Percentiles rank a stretch among this genome's conserved stretches.
These are phyloP conservation scores for Dactylellina leptospora DNA, from an alignment of 2,329 filamentous ascomycete species.

Conservation along the genomic window DNA sequence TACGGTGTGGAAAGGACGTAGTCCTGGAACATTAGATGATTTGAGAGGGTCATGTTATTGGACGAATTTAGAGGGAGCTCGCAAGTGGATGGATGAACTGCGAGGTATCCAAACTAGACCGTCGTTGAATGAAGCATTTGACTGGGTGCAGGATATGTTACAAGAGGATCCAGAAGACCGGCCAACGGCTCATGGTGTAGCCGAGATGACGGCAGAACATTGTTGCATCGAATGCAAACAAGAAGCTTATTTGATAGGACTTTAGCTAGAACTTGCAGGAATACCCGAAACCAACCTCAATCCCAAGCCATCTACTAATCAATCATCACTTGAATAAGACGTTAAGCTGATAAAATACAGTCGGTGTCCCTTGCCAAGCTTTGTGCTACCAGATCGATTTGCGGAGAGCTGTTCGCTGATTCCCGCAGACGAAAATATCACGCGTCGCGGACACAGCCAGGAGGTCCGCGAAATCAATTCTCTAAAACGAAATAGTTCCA, in stretches of 20 bases:
- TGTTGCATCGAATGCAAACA: conserved; percentile 13
- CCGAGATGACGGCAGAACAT: conserved; percentile 14
- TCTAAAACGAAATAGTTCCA: no score
- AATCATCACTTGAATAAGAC: no score
- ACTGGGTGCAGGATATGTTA: conserved; percentile 13
- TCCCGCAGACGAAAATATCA: no score
- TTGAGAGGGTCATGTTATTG: conserved; percentile 19
- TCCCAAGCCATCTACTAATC: no score
- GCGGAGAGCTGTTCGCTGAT: no score
- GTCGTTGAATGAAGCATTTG: neutral
- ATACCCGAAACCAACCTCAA: no score
- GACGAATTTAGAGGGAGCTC: neutral
- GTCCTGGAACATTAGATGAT: conserved; percentile 49
- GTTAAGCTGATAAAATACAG: no score
- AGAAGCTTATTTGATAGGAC: neutral
- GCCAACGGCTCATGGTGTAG: conserved; percentile 4
- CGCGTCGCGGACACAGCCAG: no score
- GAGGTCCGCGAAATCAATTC: no score
- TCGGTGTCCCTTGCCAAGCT: no score
- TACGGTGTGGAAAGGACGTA: conserved; percentile 31
- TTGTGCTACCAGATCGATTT: no score
- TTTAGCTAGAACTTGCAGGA: conserved; percentile 6
- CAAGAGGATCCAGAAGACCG: conserved; percentile 7
- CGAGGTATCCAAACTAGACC: neutral
- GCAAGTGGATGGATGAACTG: neutral